These are phyloP conservation scores for Corchorus capsularis DNA, from an alignment of 345 rosid genomes.

Conservation along the genomic window DNA sequence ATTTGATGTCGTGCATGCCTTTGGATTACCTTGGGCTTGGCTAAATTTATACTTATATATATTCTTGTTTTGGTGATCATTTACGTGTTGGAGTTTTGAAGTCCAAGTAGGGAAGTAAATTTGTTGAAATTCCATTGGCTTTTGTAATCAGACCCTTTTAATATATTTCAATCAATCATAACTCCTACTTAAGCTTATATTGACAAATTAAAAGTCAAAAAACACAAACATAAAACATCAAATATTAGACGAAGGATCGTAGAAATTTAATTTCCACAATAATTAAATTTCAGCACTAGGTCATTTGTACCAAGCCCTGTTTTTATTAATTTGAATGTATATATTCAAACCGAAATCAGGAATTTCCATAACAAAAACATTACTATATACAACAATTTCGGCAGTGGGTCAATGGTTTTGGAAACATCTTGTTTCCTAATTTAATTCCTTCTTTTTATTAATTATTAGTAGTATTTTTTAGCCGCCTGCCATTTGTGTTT, in stretches of 20 bases:
- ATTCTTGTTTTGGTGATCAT: neutral
- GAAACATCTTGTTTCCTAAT: neutral
- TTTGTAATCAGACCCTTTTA: neutral
- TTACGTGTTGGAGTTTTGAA: neutral
- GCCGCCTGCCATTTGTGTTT: neutral
- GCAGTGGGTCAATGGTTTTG: neutral
- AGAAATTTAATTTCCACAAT: neutral
- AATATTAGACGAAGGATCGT: neutral
- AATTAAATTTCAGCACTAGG: neutral
- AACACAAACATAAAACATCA: neutral
- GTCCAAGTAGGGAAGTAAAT: neutral
- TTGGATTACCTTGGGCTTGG: no score
- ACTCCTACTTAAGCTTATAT: neutral
- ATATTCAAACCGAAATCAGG: neutral
- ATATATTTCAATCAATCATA: neutral
- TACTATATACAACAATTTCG: no score
- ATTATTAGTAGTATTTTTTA: no score
- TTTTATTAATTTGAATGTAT: neutral
- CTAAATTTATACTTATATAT: no score
- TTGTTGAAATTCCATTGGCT: neutral
- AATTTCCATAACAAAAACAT: no score
- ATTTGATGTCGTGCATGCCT: no score
- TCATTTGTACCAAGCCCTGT: neutral
- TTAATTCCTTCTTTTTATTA: no score
- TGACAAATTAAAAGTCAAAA: neutral